phyloP scores from a whole-genome alignment of 2,329 filamentous ascomycete genomes.

The Sporothrix pallida region DNA sequence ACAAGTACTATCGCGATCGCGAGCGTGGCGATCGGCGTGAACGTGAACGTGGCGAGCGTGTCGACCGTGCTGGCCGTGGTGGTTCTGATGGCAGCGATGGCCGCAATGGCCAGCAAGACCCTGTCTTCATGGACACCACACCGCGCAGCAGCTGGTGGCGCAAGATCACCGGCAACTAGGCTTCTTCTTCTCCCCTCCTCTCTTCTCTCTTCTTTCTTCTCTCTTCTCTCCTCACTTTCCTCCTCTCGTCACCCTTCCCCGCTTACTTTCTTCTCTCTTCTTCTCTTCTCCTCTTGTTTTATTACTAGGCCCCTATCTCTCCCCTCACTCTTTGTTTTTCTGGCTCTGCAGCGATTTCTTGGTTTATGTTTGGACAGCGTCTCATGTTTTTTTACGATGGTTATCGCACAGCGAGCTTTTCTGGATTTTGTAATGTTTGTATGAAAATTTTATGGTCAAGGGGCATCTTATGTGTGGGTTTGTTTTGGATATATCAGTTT shows the following conservation, averaged over 20 bases:
- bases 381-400: constrained; percentile 14
- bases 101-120: constrained; percentile 50
- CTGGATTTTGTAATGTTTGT: constrained; percentile 22
- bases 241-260: neutral
- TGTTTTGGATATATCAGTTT: constrained; percentile 14
- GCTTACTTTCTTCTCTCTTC: neutral
- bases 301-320: neutral
- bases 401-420: constrained; percentile 7
- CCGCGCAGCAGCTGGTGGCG: constrained; percentile 66
- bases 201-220: neutral
- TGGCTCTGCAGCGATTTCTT: neutral
- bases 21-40: constrained; percentile 34
- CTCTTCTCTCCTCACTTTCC: neutral
- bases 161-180: constrained; percentile 53
- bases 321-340: neutral
- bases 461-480: constrained; percentile 17
- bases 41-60: constrained; percentile 38
- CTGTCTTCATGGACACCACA: constrained; percentile 52
- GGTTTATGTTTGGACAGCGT: neutral
- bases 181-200: neutral
- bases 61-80: constrained; percentile 28
- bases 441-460: constrained; percentile 21
- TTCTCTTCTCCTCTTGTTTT: neutral
- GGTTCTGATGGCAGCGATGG: constrained; percentile 46
- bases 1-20: constrained; percentile 28